These are phyloP conservation scores for Allantophomopsis cytisporea DNA, from an alignment of 2,329 filamentous ascomycete species.

Conservation along the genomic window DNA sequence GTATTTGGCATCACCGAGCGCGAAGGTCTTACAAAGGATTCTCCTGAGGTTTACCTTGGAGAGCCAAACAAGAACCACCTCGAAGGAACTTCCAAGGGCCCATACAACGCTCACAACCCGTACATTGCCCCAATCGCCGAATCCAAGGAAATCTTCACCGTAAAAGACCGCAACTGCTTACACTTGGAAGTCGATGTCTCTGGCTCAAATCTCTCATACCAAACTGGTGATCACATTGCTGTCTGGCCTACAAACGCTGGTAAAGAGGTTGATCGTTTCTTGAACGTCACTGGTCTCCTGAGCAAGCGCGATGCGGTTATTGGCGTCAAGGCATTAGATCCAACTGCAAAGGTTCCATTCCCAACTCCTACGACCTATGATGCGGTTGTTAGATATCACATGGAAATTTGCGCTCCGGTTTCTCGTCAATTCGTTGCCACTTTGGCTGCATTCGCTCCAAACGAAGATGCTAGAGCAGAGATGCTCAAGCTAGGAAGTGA, in stretches of 20 bases:
- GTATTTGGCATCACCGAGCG: constrained; percentile 73
- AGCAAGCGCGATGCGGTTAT: constrained; percentile 74
- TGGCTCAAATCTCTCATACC: constrained; percentile 81
- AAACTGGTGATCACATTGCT: constrained; percentile 94
- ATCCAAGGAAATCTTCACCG: constrained; percentile 81
- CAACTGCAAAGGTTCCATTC: constrained; percentile 94
- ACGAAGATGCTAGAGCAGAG: constrained; percentile 72
- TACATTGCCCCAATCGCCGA: constrained; percentile 89
- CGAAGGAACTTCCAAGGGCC: constrained; percentile 69
- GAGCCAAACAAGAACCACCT: constrained; percentile 96
- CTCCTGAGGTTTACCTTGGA: constrained; percentile 77
- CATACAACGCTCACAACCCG: constrained; percentile 93
- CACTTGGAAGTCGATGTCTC: constrained; percentile 92
- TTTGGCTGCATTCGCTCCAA: constrained; percentile 79
- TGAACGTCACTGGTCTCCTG: constrained; percentile 62
- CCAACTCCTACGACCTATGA: constrained; percentile 95
- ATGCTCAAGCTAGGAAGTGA: constrained; percentile 81
- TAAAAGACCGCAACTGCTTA: constrained; percentile 85
- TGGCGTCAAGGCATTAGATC: constrained; percentile 79
- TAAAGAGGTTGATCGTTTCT: constrained; percentile 79
- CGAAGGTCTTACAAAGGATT: constrained; percentile 59
- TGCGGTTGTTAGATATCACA: constrained; percentile 83
- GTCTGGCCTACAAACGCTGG: constrained; percentile 96
- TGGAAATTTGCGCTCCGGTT: constrained; percentile 90
- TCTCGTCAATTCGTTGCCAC: constrained; percentile 90